Evolutionary conservation across 2,329 filamentous ascomycete genomes (phyloP).

Genomic region (Fusarium tricinctum): DNA sequence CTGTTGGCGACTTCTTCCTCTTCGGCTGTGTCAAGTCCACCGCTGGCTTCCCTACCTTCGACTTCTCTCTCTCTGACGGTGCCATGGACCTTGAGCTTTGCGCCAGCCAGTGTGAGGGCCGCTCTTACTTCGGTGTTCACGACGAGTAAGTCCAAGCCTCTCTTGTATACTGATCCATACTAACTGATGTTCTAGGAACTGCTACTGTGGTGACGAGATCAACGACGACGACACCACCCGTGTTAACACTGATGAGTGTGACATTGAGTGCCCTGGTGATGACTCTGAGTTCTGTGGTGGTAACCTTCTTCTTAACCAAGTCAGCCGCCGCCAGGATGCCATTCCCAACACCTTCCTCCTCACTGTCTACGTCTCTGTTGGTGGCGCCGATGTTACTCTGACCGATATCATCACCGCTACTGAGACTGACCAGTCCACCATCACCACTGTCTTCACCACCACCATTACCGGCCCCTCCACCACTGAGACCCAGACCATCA

Average conservation of each 20-base stretch:
- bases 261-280: constrained; percentile 45
- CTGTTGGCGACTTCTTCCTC: constrained; percentile 41
- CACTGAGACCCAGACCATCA: constrained; percentile 36
- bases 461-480: constrained; percentile 27
- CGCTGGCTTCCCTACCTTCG: constrained; percentile 46
- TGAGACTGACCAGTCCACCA: constrained; percentile 33
- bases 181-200: constrained; percentile 24
- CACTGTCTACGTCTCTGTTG: constrained; percentile 41
- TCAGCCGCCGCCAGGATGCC: constrained; percentile 38
- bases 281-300: constrained; percentile 43
- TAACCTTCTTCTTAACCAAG: constrained; percentile 12
- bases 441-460: constrained; percentile 41
- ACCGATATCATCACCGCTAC: constrained; percentile 30
- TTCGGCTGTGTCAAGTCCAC: constrained; percentile 49
- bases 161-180: not conserved
- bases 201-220: constrained; percentile 45
- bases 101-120: constrained; percentile 41
- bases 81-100: constrained; percentile 49
- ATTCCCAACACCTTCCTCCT: constrained; percentile 43
- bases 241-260: constrained; percentile 25
- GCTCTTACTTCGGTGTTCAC: constrained; percentile 48
- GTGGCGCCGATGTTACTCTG: constrained; percentile 8
- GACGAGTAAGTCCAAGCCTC: constrained; percentile 39
- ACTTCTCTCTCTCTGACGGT: constrained; percentile 18
- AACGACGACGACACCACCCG: constrained; percentile 15